These are phyloP conservation scores for Mucor saturninus DNA, from an alignment of 371 early-diverging fungal genomes.

Conservation along the genomic window DNA sequence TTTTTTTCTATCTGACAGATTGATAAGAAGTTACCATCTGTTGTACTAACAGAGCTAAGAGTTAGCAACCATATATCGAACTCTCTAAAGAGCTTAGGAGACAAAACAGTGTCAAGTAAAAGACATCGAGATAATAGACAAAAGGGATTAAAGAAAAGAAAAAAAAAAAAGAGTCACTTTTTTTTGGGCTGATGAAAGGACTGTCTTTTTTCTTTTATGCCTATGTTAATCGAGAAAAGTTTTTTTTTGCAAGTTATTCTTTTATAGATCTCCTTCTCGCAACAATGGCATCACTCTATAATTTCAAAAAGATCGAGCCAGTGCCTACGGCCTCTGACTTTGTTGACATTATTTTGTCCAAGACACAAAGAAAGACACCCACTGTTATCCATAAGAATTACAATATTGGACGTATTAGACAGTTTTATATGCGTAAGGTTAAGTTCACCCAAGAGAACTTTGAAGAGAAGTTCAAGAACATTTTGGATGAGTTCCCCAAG, in stretches of 20 bases:
- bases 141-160: not conserved
- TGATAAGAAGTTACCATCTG: no score
- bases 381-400: constrained; percentile 98
- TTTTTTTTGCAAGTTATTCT: constrained; percentile 6
- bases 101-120: no score
- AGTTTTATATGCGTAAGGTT: constrained; percentile 99
- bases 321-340: constrained; percentile 95
- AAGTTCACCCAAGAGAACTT: constrained; percentile 99
- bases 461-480: constrained; percentile 93
- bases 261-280: not conserved
- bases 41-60: no score
- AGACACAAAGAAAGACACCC: constrained; percentile 99
- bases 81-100: no score
- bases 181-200: not conserved
- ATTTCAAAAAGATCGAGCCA: constrained; percentile 97
- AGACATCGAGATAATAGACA: no score
- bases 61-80: no score
- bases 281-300: constrained; percentile 69
- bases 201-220: not conserved
- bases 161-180: constrained; percentile 1
- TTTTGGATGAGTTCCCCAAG: constrained; percentile 98
- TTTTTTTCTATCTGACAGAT: no score
- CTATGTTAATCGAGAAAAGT: constrained; percentile 3
- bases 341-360: constrained; percentile 98
- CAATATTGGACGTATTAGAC: constrained; percentile 95